Evolutionary conservation across 2,329 filamentous ascomycete genomes (phyloP), one percentile per base, ranked within the genome.

Genomic region (Endothia cerciana): DNA sequence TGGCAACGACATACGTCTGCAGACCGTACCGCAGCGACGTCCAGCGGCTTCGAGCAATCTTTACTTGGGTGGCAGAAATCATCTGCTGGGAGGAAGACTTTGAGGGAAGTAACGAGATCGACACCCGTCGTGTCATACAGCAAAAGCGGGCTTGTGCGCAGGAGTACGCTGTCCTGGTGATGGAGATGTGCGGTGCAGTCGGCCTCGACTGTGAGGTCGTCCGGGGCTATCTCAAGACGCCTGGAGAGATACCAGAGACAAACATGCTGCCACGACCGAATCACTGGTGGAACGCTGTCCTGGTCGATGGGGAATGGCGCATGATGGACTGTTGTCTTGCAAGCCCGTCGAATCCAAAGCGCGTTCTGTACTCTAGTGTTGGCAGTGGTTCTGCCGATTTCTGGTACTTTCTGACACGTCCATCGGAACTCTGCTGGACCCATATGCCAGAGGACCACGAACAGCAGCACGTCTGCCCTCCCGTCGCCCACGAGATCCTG

Each of bases 201-300:
- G 94, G 94, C 4, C 85, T 99, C 43, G 90, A 93, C 70, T 92
- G 92, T 43, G 94, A 98, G 75, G 84, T 97, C 25, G 88, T 99
- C 17, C 88, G 89, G 67, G 95, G 95, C 0, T 98, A 95, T 74
- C 86, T 99, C 64, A 99, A 99, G 76, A 84, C 87, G 0, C 95
- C 95, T 0, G 94, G 94, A 0, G 95, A 98, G 73, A 81, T 89
- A 8, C 82, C 91, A 1, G 94, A 98, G 72, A 82, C 93, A 53
- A 91, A 91, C 68, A 90, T 90, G 65, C 87, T 94, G 76, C 92
- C 92, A n/a, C 88, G 90, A 38, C 86, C 94, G 0, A 99, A 99
- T 73, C 95, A 99, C 78, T 98, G 91, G 89, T 99, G 95, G 95
- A 99, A 99, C 72, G 89, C 93, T 0, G 92, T 98, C 22, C 81